phyloP scores from a whole-genome alignment of 352 stramenopile genomes.

The Lagenidium sp. region DNA sequence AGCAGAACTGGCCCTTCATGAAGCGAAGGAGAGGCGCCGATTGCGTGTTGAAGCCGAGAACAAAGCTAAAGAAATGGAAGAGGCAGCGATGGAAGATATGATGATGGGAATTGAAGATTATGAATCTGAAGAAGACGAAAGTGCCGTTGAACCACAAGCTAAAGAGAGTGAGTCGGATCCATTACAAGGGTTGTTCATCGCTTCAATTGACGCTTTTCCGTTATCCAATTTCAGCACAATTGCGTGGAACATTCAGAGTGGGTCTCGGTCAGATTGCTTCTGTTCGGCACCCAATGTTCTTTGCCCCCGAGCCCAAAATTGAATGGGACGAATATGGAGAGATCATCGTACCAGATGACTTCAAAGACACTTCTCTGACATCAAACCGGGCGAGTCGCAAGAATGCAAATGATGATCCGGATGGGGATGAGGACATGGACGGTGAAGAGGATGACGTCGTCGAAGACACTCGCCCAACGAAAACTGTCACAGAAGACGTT shows the following conservation, averaged over 20 bases:
- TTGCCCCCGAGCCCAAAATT: conserved; percentile 76
- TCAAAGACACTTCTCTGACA: conserved; percentile 62
- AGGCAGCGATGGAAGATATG: conserved; percentile 88
- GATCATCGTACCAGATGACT: conserved; percentile 81
- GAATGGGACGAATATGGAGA: conserved; percentile 88
- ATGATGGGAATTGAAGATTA: conserved; percentile 90
- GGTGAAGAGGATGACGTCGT: conserved; percentile 29
- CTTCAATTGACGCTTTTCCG: no score
- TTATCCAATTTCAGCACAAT: conserved; percentile 53
- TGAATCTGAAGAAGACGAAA: conserved; percentile 71
- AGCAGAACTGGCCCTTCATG: conserved; percentile 74
- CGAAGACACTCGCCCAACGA: conserved; percentile 65
- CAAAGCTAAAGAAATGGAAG: conserved; percentile 85
- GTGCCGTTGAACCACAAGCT: conserved; percentile 14
- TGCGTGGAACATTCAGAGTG: conserved; percentile 82
- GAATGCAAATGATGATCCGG: conserved; percentile 46
- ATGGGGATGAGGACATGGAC: conserved; percentile 66
- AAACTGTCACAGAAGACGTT: conserved; percentile 66
- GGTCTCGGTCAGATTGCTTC: conserved; percentile 77
- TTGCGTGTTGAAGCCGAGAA: conserved; percentile 78
- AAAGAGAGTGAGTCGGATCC: conserved; percentile 39
- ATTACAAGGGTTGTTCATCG: no score
- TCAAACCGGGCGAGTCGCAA: conserved; percentile 52
- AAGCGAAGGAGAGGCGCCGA: conserved; percentile 80
- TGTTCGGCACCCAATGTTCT: conserved; percentile 85